Conservation (phyloP, 306 rosid genomes). For the Malus orientalis region DNA sequence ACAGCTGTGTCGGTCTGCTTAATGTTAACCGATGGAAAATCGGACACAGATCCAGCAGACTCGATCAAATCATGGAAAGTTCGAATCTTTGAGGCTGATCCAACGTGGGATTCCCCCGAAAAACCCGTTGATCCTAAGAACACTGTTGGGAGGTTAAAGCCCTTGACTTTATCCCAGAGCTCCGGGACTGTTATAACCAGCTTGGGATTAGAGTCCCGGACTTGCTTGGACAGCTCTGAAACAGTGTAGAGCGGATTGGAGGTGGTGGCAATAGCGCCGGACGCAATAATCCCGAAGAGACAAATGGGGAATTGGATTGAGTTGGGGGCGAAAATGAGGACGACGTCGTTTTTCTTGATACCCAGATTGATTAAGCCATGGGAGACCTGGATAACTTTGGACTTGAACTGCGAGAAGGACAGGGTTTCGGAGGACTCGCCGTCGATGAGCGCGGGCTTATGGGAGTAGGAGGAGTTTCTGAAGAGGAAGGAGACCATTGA, state of each 20-base stretch:
- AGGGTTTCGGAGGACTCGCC: too few relatives aligned
- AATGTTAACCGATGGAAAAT: conserved; percentile 33
- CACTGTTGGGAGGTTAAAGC: conserved; percentile 45
- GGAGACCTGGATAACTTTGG: too few relatives aligned
- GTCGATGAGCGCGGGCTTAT: too few relatives aligned
- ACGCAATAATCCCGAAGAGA: too few relatives aligned
- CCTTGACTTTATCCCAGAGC: conserved; percentile 49
- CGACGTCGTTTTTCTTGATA: too few relatives aligned
- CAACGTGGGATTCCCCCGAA: not conserved
- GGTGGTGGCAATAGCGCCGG: conserved; percentile 61
- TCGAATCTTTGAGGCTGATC: conserved; percentile 1
- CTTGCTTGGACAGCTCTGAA: conserved; percentile 57
- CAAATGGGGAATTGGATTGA: too few relatives aligned
- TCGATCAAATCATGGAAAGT: conserved; percentile 37
- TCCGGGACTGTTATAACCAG: conserved; percentile 56
- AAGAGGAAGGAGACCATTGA: too few relatives aligned
- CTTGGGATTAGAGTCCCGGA: conserved; percentile 62
- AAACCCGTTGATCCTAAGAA: conserved; percentile 23
- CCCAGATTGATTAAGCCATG: too few relatives aligned
- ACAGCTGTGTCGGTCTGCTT: conserved; percentile 66
- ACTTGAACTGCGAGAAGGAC: too few relatives aligned
- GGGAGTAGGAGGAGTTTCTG: too few relatives aligned
- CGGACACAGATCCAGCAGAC: conserved; percentile 26
- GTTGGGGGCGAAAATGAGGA: too few relatives aligned
- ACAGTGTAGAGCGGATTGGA: conserved; percentile 65